Evolutionary conservation across 73 alveolate species (phyloP).

Genomic region (Tetrahymena borealis): DNA sequence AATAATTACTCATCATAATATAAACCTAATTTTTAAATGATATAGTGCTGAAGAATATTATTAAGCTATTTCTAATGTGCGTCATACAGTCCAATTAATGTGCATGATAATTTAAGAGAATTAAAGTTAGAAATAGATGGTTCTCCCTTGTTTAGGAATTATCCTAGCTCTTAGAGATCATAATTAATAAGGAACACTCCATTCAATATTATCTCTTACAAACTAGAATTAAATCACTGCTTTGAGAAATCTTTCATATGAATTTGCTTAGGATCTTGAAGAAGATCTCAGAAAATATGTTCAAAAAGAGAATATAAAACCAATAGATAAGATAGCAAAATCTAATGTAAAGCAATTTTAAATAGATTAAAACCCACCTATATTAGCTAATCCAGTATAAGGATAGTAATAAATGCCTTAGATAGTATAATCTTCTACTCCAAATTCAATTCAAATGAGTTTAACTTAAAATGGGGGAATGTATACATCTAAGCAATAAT

Average conservation of each 20-base stretch:
- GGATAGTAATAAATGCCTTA: background rate
- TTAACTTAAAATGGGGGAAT: background rate
- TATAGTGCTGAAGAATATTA: background rate
- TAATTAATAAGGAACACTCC: background rate
- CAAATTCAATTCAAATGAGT: background rate
- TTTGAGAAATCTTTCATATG: background rate
- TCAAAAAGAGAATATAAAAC: background rate
- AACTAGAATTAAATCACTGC: background rate
- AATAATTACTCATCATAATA: too few relatives aligned
- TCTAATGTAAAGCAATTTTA: background rate
- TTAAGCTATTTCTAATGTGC: background rate
- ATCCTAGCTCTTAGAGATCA: background rate
- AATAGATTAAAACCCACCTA: background rate
- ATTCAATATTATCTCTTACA: background rate
- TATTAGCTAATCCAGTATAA: background rate
- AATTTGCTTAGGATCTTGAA: background rate
- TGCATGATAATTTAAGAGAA: background rate
- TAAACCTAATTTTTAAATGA: too few relatives aligned
- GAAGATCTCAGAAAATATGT: background rate
- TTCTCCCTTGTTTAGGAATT: background rate
- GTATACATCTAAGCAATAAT: background rate
- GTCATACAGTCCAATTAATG: background rate
- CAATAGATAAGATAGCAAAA: background rate
- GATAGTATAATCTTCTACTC: background rate
- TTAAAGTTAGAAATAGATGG: background rate